These are phyloP conservation scores for Cercospora zeina DNA, from an alignment of 2,329 filamentous ascomycete species.

Conservation along the genomic window DNA sequence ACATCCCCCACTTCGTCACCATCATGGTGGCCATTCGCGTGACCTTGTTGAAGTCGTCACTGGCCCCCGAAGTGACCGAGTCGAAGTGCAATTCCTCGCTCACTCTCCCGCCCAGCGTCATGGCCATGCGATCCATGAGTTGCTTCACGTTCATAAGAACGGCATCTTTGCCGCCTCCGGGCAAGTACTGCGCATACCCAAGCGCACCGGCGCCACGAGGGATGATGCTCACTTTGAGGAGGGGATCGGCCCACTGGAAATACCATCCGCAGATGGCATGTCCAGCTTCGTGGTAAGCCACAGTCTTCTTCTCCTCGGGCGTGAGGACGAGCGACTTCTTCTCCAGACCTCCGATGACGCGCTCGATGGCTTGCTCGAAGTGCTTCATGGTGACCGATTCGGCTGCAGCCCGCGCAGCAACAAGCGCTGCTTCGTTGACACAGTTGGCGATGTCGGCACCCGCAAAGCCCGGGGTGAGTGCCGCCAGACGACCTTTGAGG, in stretches of 20 bases:
- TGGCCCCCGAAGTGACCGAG: slow-evolving; percentile 90
- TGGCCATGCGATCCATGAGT: slow-evolving; percentile 99
- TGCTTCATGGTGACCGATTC: slow-evolving; percentile 81
- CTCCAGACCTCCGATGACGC: slow-evolving; percentile 92
- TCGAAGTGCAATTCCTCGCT: slow-evolving; percentile 96
- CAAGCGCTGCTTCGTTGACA: slow-evolving; percentile 93
- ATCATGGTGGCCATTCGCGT: slow-evolving; percentile 93
- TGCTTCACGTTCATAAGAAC: slow-evolving; percentile 96
- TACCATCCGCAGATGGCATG: slow-evolving; percentile 99
- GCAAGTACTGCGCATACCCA: slow-evolving; percentile 97
- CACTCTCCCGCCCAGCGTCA: slow-evolving; percentile 94
- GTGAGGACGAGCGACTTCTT: slow-evolving; percentile 95
- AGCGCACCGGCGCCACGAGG: slow-evolving; percentile 90
- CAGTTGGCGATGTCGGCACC: slow-evolving; percentile 98
- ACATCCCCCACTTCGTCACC: slow-evolving; percentile 99
- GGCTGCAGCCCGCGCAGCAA: slow-evolving; percentile 82
- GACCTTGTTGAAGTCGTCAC: slow-evolving; percentile 98
- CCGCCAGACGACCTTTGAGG: slow-evolving; percentile 82
- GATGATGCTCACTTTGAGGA: slow-evolving; percentile 98
- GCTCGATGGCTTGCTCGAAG: slow-evolving; percentile 97
- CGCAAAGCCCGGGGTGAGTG: slow-evolving; percentile 92
- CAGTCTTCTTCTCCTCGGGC: slow-evolving; percentile 90
- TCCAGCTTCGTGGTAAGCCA: slow-evolving; percentile 96
- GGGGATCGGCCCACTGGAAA: slow-evolving; percentile 91
- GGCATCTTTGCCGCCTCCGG: slow-evolving; percentile 81